Evolutionary conservation across 768 basidiomycete species (phyloP).

Genomic region (Hypholoma sublateritium): DNA sequence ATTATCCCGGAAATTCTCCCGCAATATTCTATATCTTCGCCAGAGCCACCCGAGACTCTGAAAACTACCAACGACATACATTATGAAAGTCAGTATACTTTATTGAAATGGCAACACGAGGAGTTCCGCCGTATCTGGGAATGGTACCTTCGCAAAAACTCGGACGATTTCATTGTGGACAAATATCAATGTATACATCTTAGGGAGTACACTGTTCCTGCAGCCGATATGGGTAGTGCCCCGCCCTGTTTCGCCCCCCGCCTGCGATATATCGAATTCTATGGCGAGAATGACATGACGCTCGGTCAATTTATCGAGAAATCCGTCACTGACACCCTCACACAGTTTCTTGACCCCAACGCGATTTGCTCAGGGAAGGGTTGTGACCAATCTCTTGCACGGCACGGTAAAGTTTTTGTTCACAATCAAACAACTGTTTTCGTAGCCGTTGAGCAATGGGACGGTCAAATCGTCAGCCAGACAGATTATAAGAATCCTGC

Average conservation of each 20-base stretch:
- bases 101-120: slow-evolving; percentile 77
- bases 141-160: slow-evolving; percentile 89
- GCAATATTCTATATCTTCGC: slow-evolving; percentile 12
- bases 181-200: slow-evolving; percentile 90
- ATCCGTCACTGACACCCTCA: slow-evolving; percentile 64
- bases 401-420: slow-evolving; percentile 88
- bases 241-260: slow-evolving; percentile 78
- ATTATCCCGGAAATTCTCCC: slow-evolving; percentile 6
- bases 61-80: slow-evolving; percentile 71
- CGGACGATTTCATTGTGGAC: slow-evolving; percentile 85
- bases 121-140: slow-evolving; percentile 92
- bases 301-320: slow-evolving; percentile 92
- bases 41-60: slow-evolving; percentile 41
- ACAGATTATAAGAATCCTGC: slow-evolving; percentile 31
- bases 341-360: slow-evolving; percentile 70
- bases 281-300: slow-evolving; percentile 90
- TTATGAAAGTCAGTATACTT: slow-evolving; percentile 68
- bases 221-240: slow-evolving; percentile 61
- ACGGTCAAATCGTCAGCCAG: slow-evolving; percentile 57
- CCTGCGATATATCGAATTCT: slow-evolving; percentile 79
- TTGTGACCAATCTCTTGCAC: slow-evolving; percentile 77
- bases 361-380: slow-evolving; percentile 81
- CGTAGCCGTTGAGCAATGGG: slow-evolving; percentile 88
- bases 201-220: slow-evolving; percentile 78
- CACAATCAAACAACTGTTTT: slow-evolving; percentile 84